Percentiles rank a stretch among this genome's conserved stretches.
phyloP scores from a whole-genome alignment of 2,329 filamentous ascomycete genomes.

The Bipolaris sorokiniana region DNA sequence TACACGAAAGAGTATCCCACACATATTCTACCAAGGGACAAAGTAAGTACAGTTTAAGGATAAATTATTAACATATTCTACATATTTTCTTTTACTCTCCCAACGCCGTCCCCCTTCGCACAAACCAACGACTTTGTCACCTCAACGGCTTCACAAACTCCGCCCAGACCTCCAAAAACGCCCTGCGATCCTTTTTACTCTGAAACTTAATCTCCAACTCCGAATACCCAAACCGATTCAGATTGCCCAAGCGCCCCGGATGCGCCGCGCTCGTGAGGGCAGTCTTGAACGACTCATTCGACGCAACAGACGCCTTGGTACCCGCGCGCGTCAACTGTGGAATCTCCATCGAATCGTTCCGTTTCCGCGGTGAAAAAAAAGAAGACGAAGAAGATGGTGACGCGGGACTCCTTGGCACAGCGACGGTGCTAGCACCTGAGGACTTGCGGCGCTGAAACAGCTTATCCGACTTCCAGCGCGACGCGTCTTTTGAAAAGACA shows the following conservation, averaged over 20 bases:
- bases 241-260: slow-evolving; percentile 5
- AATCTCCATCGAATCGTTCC: slow-evolving; percentile 19
- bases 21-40: too few relatives aligned
- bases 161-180: slow-evolving; percentile 39
- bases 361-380: slow-evolving; percentile 2
- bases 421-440: slow-evolving; percentile 9
- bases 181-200: slow-evolving; percentile 32
- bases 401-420: slow-evolving; percentile 4
- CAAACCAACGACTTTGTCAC: neutral
- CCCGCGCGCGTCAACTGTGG: slow-evolving; percentile 12
- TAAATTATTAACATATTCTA: too few relatives aligned
- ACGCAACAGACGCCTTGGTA: slow-evolving; percentile 23
- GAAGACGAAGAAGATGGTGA: neutral
- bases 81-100: too few relatives aligned
- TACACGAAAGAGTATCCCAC: too few relatives aligned
- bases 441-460: slow-evolving; percentile 33
- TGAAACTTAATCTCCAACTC: slow-evolving; percentile 40
- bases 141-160: slow-evolving; percentile 31
- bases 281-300: slow-evolving; percentile 17
- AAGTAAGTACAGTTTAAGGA: too few relatives aligned
- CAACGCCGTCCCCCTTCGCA: neutral
- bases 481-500: slow-evolving; percentile 38
- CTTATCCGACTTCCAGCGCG: slow-evolving; percentile 35
- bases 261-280: slow-evolving; percentile 12
- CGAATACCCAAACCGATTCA: slow-evolving; percentile 39